These are phyloP conservation scores for Microcos paniculata DNA, from an alignment of 345 rosid genomes.

Conservation along the genomic window DNA sequence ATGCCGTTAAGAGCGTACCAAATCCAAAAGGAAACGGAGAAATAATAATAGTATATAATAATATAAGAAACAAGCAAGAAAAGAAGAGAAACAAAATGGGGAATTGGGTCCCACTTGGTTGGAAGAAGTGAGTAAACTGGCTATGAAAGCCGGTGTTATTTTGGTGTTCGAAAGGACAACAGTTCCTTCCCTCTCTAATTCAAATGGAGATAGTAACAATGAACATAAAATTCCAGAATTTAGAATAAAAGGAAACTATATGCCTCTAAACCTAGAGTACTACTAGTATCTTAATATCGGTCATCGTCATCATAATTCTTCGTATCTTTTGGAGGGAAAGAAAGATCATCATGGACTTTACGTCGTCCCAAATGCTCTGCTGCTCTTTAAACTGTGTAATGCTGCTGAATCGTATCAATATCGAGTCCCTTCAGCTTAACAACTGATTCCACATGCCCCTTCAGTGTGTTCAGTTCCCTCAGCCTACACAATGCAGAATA, in stretches of 20 bases:
- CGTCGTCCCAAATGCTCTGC: not conserved
- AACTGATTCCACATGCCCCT: conserved; percentile 85
- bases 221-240: not conserved
- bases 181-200: not conserved
- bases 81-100: not conserved
- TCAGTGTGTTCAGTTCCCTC: conserved; percentile 68
- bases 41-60: too few species aligned
- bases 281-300: not conserved
- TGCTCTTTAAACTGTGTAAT: conserved; percentile 55
- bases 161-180: not conserved
- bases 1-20: too few species aligned
- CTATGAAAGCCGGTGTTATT: not conserved
- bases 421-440: conserved; percentile 88
- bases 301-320: conserved; percentile 17
- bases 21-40: too few species aligned
- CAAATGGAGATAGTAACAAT: not conserved
- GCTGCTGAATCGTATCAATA: conserved; percentile 79
- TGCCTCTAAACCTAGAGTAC: conserved; percentile 1
- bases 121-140: not conserved
- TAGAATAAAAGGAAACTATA: not conserved
- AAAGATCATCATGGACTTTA: not conserved
- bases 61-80: not conserved
- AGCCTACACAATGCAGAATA: conserved; percentile 41
- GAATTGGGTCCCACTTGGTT: not conserved
- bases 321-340: too few species aligned